Evolutionary conservation across 768 basidiomycete genomes (phyloP).

Genomic region (Boletus edulis): DNA sequence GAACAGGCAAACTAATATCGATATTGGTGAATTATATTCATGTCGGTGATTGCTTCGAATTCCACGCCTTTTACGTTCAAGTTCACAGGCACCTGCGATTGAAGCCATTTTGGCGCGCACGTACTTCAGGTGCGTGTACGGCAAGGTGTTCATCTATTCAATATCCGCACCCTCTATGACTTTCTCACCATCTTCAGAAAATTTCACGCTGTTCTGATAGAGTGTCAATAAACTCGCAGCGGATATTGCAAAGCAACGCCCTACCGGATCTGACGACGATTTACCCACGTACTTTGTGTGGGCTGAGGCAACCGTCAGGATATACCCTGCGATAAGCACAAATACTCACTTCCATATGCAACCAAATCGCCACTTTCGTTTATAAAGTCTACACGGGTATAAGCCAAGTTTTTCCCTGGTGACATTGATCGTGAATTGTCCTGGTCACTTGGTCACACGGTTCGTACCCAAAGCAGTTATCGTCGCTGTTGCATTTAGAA

Average conservation of each 20-base stretch:
- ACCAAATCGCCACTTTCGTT: slow-evolving; percentile 62
- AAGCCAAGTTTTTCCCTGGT: slow-evolving; percentile 74
- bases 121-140: too few relatives aligned
- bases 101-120: too few relatives aligned
- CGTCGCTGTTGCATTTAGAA: slow-evolving; percentile 59
- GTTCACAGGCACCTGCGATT: too few relatives aligned
- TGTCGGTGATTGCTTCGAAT: too few relatives aligned
- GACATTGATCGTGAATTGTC: background rate
- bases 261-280: slow-evolving; percentile 47
- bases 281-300: slow-evolving; percentile 87
- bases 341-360: slow-evolving; percentile 72
- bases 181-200: slow-evolving; percentile 74
- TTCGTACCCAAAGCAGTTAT: slow-evolving; percentile 68
- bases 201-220: slow-evolving; percentile 66
- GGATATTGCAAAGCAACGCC: background rate
- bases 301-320: slow-evolving; percentile 40
- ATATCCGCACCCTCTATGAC: slow-evolving; percentile 52
- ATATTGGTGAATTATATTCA: too few relatives aligned
- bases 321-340: too few relatives aligned
- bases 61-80: too few relatives aligned
- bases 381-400: slow-evolving; percentile 77
- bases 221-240: background rate
- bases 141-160: slow-evolving; percentile 1
- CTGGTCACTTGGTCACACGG: background rate
- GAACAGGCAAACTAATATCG: too few relatives aligned